Percentiles rank a stretch among this genome's conserved stretches.
These are phyloP conservation scores for Backusella sp. DNA, from an alignment of 192 early-diverging fungal genomes.

Conservation along the genomic window DNA sequence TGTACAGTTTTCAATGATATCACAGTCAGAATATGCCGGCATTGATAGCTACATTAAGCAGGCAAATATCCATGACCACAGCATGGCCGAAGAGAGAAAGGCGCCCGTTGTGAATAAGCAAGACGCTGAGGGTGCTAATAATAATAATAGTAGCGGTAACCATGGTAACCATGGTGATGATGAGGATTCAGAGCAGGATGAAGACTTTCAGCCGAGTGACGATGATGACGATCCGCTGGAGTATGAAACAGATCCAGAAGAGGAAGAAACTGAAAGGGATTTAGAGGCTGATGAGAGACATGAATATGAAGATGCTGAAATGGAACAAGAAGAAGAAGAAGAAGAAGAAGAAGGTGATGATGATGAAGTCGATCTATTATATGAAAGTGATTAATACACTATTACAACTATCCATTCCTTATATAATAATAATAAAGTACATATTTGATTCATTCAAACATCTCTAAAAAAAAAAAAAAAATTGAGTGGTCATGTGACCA, in stretches of 20 bases:
- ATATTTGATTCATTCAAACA: too few species aligned
- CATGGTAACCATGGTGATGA: neutral
- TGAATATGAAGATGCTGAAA: neutral
- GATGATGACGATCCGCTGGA: constrained; percentile 1
- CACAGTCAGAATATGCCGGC: constrained; percentile 40
- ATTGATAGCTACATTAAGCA: constrained; percentile 38
- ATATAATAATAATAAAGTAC: neutral
- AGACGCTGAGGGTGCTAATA: neutral
- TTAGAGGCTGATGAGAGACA: neutral
- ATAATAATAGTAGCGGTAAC: neutral
- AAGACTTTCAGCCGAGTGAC: constrained; percentile 13
- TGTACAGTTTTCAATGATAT: constrained; percentile 40
- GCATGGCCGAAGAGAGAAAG: constrained; percentile 26
- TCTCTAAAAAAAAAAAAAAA: too few species aligned
- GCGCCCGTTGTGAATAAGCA: constrained; percentile 16
- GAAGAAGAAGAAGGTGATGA: neutral
- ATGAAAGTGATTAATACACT: neutral
- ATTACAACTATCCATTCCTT: neutral
- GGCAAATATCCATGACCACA: constrained; percentile 30
- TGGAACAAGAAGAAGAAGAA: neutral
- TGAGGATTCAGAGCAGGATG: constrained; percentile 23
- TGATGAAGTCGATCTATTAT: neutral
- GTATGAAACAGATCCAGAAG: constrained; percentile 23
- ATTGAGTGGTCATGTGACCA: neutral
- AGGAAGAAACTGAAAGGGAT: constrained; percentile 22